Evolutionary conservation across 257 asterid genomes (phyloP).

Genomic region (Solanum habrochaites): DNA sequence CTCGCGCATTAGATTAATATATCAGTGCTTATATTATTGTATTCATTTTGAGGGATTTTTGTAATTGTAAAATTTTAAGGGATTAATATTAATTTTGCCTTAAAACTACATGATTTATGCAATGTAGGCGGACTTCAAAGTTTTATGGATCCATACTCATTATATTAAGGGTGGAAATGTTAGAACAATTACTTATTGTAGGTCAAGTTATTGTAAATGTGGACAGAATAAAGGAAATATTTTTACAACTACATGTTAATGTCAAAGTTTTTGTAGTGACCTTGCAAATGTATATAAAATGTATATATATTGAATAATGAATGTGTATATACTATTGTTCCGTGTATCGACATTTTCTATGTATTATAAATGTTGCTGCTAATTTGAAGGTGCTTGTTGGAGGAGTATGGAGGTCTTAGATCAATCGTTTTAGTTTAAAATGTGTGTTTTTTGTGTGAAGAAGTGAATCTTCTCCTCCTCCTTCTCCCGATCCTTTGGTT

Average conservation of each 20-base stretch:
- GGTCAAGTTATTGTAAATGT: no score
- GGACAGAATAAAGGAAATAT: no score
- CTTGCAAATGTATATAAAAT: neutral
- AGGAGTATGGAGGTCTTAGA: neutral
- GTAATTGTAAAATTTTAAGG: no score
- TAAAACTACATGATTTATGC: accelerated
- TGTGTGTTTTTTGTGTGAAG: neutral
- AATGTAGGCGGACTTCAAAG: neutral
- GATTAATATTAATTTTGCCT: no score
- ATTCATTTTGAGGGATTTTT: no score
- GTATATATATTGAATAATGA: neutral
- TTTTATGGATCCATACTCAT: no score
- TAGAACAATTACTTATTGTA: no score
- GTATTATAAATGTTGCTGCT: neutral
- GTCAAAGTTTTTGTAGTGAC: neutral
- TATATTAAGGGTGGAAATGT: no score
- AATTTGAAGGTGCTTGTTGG: neutral
- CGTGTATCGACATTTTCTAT: neutral
- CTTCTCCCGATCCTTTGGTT: neutral
- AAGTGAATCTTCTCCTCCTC: neutral
- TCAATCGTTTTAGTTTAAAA: neutral
- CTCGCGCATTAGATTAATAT: no score
- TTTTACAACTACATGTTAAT: neutral
- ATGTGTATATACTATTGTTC: neutral
- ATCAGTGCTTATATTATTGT: no score